Base-by-base conservation (phyloP, 2,329 filamentous ascomycete genomes). In the Scleromitrula shiraiana region DNA sequence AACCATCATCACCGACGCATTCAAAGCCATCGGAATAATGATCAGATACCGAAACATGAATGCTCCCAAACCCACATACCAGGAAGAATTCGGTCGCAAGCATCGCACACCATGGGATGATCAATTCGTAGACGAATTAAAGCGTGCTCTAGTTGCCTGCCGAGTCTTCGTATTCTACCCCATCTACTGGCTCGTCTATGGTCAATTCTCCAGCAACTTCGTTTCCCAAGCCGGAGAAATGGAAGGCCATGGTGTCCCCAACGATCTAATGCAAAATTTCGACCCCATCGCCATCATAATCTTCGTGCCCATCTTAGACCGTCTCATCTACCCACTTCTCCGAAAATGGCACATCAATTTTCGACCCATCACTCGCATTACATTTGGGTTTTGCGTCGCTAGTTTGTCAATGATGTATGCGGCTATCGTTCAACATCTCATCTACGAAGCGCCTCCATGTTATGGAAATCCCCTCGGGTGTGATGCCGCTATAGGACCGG, bases 1-100 rank as follows among this genome's bases (percentile, higher is more conserved):
- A 32, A 81, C 78, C 4, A 68, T 85, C 51, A 80, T 85, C 51
- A 77, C 78, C 46, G 71, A 84, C 55, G 77, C 80, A 14, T 84
- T 87, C 71, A 76, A 73, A 55, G 76, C 74, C 6, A 63, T 83
- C 7, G 74, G 72, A 57, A 76, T 83, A 33, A 73, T 70, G 46
- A 70, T 76, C 63, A 60, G 70, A 56, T 62, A 68, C 54, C 69
- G 70, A 33, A 60, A 68, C 50, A 64, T 68, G 55, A 72, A 87
- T 45, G 82, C 78, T 5, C 35, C 56, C 2, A 87, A 86, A 68
- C 82, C 81, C 3, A 77, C 75, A 4, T 81, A 77, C 70, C 79
- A 81, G 48, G 71, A 70, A 15, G 75, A 71, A 50, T 67, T 76
- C 50, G 68, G 71, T 5, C 27, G 30, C 20, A 44, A 19, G 8